Conservation (phyloP, 2,329 filamentous ascomycete species). For the Aureobasidium zeae region DNA sequence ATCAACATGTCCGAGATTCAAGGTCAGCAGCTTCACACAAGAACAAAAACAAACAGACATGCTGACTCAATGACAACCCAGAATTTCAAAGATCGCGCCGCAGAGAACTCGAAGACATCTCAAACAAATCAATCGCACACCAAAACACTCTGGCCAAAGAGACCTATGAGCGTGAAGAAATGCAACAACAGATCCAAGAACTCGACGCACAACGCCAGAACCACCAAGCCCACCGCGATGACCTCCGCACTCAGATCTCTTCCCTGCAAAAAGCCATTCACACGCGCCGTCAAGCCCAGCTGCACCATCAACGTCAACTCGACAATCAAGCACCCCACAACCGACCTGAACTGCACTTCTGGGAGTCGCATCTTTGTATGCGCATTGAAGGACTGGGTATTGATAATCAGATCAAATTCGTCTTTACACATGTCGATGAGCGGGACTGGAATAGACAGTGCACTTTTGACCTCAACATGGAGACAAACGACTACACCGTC, state of each 20-base stretch:
- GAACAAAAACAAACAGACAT: too few relatives aligned
- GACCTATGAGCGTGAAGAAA: conserved; percentile 59
- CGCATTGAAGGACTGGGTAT: conserved; percentile 68
- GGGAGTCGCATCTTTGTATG: conserved; percentile 83
- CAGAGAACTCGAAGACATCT: conserved; percentile 74
- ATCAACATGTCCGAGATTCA: conserved; percentile 83
- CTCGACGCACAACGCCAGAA: conserved; percentile 48
- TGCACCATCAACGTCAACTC: conserved; percentile 61
- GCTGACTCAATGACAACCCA: conserved; percentile 29
- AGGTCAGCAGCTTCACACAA: conserved; percentile 61
- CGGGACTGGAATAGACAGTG: conserved; percentile 80
- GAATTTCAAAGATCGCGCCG: conserved; percentile 88
- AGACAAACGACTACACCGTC: conserved; percentile 75
- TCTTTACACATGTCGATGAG: conserved; percentile 80
- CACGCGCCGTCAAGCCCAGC: conserved; percentile 59
- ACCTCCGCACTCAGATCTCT: conserved; percentile 48
- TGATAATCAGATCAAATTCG: conserved; percentile 78
- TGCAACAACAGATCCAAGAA: conserved; percentile 50
- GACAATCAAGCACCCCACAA: conserved; percentile 83
- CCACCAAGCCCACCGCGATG: conserved; percentile 46
- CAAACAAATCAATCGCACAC: conserved; percentile 60
- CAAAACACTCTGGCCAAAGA: conserved; percentile 69
- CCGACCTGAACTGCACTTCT: conserved; percentile 87
- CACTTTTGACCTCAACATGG: conserved; percentile 85
- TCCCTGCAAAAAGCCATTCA: conserved; percentile 64